Conservation (phyloP, 1,284 basidiomycete species). For the Cutaneotrichosporon cavernicola region DNA sequence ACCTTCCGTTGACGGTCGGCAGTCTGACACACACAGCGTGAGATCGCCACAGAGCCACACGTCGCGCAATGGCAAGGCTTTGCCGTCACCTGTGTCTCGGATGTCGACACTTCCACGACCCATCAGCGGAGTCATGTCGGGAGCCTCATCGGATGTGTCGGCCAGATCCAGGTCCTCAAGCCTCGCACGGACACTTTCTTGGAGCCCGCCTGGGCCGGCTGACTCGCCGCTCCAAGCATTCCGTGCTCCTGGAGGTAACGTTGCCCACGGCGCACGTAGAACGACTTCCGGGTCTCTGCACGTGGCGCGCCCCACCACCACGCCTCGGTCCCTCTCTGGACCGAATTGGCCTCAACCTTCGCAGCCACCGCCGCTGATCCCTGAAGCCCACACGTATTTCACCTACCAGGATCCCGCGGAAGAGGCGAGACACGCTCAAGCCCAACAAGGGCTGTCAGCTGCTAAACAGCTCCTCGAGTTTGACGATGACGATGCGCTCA, state of each 20-base stretch:
- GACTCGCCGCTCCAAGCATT: constrained; percentile 23
- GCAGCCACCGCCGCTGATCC: background rate
- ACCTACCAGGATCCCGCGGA: constrained; percentile 56
- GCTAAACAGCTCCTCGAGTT: constrained; percentile 67
- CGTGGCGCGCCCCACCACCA: background rate
- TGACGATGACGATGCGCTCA: constrained; percentile 25
- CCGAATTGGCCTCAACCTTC: background rate
- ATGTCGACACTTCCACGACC: constrained; percentile 1
- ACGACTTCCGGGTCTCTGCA: background rate
- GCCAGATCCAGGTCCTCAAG: constrained; percentile 20
- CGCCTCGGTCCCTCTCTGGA: background rate
- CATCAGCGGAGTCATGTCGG: background rate
- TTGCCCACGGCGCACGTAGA: background rate
- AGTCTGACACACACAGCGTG: background rate
- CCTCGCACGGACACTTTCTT: constrained; percentile 21
- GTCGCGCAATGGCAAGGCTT: background rate
- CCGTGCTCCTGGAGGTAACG: constrained; percentile 7
- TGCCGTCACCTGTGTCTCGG: background rate
- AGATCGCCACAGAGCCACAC: background rate
- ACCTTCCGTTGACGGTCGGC: background rate
- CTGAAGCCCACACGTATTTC: background rate
- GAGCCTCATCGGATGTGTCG: constrained; percentile 5
- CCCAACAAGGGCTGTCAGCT: constrained; percentile 82
- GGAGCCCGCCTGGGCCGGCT: constrained; percentile 23
- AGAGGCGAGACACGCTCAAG: constrained; percentile 76